Conservation (phyloP, 164 flowering plant genomes). For the Tinospora cordifolia region DNA sequence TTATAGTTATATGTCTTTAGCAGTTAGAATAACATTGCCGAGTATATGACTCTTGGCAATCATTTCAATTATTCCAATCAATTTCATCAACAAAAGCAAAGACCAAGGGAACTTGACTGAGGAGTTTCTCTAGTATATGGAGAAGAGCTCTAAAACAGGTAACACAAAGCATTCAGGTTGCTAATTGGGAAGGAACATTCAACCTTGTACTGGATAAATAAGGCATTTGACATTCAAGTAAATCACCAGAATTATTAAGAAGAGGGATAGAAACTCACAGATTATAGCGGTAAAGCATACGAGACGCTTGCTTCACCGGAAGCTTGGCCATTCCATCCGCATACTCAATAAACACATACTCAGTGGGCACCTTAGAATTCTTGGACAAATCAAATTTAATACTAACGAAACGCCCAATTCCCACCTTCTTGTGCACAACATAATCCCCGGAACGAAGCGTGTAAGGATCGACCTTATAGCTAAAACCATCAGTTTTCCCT, state of each 20-base stretch:
- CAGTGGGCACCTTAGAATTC: conserved; percentile 37
- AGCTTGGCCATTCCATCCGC: conserved; percentile 98
- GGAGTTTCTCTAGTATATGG: too few species aligned
- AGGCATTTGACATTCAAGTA: too few species aligned
- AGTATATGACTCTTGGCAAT: neutral
- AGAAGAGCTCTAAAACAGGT: too few species aligned
- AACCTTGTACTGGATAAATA: too few species aligned
- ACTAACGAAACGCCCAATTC: conserved; percentile 75
- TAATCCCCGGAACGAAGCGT: conserved; percentile 68
- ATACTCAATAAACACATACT: conserved; percentile 84
- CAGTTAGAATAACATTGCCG: too few species aligned
- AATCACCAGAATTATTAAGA: neutral
- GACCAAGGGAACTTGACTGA: neutral
- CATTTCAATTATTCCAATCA: neutral
- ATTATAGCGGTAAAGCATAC: conserved; percentile 78
- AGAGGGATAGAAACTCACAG: conserved; percentile 43
- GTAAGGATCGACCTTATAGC: conserved; percentile 81
- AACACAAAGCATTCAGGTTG: too few species aligned
- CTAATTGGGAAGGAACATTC: too few species aligned
- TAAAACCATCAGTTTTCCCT: conserved; percentile 28
- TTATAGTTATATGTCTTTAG: too few species aligned
- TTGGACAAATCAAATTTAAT: conserved; percentile 63
- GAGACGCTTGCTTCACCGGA: conserved; percentile 74
- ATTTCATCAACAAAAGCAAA: neutral
- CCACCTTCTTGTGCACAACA: conserved; percentile 95